Conservation (phyloP, 2,329 filamentous ascomycete species). For the Neocucurbitaria cava region DNA sequence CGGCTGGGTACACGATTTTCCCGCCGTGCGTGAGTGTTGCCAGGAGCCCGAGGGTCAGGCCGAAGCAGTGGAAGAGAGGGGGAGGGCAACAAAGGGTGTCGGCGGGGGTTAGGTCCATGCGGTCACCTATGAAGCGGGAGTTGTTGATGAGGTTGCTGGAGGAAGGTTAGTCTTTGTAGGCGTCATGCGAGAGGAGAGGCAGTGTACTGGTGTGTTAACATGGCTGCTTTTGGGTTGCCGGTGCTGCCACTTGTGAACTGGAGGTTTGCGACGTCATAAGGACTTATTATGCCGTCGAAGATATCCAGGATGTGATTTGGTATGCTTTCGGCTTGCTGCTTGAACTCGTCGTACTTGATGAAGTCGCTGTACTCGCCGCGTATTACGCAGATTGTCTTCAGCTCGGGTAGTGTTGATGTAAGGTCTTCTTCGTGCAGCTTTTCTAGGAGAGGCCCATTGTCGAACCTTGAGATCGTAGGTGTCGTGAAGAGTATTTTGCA, state of each 20-base stretch:
- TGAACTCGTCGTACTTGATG: slow-evolving; percentile 65
- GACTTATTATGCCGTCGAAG: slow-evolving; percentile 44
- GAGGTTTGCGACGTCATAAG: slow-evolving; percentile 45
- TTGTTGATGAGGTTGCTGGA: slow-evolving; percentile 50
- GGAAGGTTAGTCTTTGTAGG: neutral
- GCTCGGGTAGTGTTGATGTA: slow-evolving; percentile 27
- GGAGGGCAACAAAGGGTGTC: slow-evolving; percentile 82
- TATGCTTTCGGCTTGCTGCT: slow-evolving; percentile 46
- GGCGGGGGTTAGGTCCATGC: slow-evolving; percentile 69
- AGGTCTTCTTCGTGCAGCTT: slow-evolving; percentile 32
- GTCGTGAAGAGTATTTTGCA: slow-evolving; percentile 78
- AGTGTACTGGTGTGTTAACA: slow-evolving; percentile 48
- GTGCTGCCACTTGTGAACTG: slow-evolving; percentile 51
- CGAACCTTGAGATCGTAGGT: slow-evolving; percentile 69
- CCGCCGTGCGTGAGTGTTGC: slow-evolving; percentile 76
- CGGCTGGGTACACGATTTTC: slow-evolving; percentile 75
- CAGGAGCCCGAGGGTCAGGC: slow-evolving; percentile 77
- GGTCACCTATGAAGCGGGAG: slow-evolving; percentile 63
- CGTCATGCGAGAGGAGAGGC: neutral
- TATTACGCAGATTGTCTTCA: slow-evolving; percentile 42
- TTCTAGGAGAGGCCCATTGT: slow-evolving; percentile 66
- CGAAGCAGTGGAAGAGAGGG: slow-evolving; percentile 86
- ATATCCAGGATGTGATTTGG: slow-evolving; percentile 45
- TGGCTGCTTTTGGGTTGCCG: slow-evolving; percentile 48
- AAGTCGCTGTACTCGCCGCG: slow-evolving; percentile 55